phyloP scores from a whole-genome alignment of 2,329 filamentous ascomycete species.

The Calonectria montana region DNA sequence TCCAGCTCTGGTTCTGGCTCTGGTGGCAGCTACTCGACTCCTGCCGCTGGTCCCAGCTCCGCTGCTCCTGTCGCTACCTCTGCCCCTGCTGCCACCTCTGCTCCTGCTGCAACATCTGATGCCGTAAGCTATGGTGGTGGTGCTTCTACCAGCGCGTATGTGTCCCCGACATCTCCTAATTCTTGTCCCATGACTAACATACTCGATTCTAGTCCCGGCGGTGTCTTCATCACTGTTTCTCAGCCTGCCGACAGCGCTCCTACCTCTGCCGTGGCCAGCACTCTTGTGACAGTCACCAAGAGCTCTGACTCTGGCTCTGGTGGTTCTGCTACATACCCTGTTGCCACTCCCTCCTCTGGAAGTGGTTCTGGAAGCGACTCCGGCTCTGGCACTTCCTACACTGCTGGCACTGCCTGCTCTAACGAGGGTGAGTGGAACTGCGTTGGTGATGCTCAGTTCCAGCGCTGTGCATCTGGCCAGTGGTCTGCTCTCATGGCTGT shows the following conservation, averaged over 20 bases:
- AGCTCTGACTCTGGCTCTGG: conserved; percentile 24
- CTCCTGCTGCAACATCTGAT: too few species aligned
- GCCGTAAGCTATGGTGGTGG: conserved; percentile 30
- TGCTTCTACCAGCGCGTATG: conserved; percentile 41
- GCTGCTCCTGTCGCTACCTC: conserved; percentile 24
- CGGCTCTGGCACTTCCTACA: conserved; percentile 43
- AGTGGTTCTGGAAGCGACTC: conserved; percentile 27
- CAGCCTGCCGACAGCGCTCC: conserved; percentile 21
- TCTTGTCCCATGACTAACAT: conserved; percentile 20
- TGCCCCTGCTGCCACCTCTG: conserved; percentile 35
- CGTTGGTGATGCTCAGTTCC: conserved; percentile 65
- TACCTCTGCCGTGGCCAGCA: conserved; percentile 33
- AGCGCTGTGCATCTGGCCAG: conserved; percentile 69
- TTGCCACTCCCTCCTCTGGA: conserved; percentile 32
- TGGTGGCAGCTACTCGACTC: conserved; percentile 27
- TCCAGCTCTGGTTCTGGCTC: conserved; percentile 24
- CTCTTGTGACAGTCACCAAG: conserved; percentile 40
- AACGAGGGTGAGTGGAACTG: conserved; percentile 70
- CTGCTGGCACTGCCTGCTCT: conserved; percentile 58
- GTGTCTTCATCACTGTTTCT: conserved; percentile 55
- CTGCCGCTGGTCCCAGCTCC: conserved; percentile 26
- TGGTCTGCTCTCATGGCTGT: conserved; percentile 64
- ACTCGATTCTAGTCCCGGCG: conserved; percentile 51
- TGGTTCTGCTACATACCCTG: conserved; percentile 25
- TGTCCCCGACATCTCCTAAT: conserved; percentile 24